These are phyloP conservation scores for Russula earlei DNA, from an alignment of 768 basidiomycete species.

Conservation along the genomic window DNA sequence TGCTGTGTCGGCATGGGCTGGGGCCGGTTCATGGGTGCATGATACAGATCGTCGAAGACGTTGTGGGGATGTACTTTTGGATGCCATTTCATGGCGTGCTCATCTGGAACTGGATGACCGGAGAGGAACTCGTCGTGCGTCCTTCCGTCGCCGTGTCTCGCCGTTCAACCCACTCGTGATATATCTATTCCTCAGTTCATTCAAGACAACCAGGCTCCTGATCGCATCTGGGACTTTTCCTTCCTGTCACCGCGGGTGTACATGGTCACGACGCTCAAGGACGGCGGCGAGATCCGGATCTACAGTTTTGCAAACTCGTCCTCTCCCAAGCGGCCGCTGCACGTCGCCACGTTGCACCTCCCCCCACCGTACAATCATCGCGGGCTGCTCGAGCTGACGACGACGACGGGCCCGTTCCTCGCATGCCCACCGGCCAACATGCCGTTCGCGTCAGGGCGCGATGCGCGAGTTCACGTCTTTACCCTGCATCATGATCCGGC, in stretches of 20 bases:
- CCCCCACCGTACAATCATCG: constrained; percentile 19
- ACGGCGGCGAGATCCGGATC: constrained; percentile 34
- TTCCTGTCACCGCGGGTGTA: constrained; percentile 38
- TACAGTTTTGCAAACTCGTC: constrained; percentile 30
- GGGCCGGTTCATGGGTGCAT: constrained; percentile 27
- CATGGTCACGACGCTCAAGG: constrained; percentile 31
- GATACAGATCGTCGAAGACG: constrained; percentile 46
- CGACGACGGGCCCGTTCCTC: constrained; percentile 26
- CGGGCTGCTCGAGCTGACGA: constrained; percentile 17
- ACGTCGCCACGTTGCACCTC: constrained; percentile 23
- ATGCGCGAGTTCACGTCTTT: constrained; percentile 25
- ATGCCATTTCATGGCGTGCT: constrained; percentile 28
- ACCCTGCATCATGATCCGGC: constrained; percentile 21
- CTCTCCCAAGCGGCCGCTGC: constrained; percentile 1
- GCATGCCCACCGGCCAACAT: background rate
- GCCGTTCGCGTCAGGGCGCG: constrained; percentile 22
- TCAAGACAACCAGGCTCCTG: constrained; percentile 22
- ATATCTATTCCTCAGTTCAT: constrained; percentile 24
- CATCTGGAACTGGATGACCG: constrained; percentile 47
- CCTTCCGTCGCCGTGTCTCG: background rate
- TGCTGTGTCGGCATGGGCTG: constrained; percentile 23
- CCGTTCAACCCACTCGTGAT: background rate
- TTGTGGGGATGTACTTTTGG: constrained; percentile 41
- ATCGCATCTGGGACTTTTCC: constrained; percentile 34
- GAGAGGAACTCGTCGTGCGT: constrained; percentile 35